Conservation (phyloP, 2,329 filamentous ascomycete genomes). For the Phoma sp. region DNA sequence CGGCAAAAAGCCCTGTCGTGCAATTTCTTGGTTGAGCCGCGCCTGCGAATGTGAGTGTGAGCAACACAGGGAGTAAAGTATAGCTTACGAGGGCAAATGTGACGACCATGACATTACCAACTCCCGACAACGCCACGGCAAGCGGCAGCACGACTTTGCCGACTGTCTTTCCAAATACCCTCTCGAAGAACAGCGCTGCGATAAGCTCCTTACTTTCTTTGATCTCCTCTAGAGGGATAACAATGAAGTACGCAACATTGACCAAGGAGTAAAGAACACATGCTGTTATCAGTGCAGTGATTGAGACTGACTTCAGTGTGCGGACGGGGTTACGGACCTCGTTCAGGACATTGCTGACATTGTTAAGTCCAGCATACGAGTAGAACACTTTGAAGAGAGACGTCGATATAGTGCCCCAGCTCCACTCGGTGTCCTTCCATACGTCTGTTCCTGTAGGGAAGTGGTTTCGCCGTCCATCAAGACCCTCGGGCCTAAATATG, state of each 20-base stretch:
- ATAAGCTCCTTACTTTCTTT: constrained; percentile 70
- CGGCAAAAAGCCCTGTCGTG: constrained; percentile 72
- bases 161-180: constrained; percentile 64
- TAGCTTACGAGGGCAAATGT: constrained; percentile 67
- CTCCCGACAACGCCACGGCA: constrained; percentile 70
- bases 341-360: constrained; percentile 73
- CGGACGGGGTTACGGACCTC: constrained; percentile 72
- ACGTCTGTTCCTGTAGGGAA: constrained; percentile 58
- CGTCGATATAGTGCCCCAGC: constrained; percentile 70
- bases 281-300: constrained; percentile 65
- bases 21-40: constrained; percentile 74
- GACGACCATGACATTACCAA: constrained; percentile 75
- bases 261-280: constrained; percentile 70
- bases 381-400: constrained; percentile 72
- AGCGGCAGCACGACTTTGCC: constrained; percentile 66
- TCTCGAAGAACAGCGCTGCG: constrained; percentile 70
- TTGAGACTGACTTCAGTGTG: constrained; percentile 67
- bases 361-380: constrained; percentile 70
- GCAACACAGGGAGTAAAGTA: not conserved
- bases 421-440: constrained; percentile 72
- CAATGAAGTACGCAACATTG: constrained; percentile 68
- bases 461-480: constrained; percentile 25
- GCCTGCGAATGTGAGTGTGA: constrained; percentile 53
- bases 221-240: constrained; percentile 71
- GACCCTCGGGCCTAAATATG: constrained; percentile 28